Percentiles rank a stretch among this genome's conserved stretches.
phyloP scores from a whole-genome alignment of 352 stramenopile genomes.

The Globisporangium paddicum region DNA sequence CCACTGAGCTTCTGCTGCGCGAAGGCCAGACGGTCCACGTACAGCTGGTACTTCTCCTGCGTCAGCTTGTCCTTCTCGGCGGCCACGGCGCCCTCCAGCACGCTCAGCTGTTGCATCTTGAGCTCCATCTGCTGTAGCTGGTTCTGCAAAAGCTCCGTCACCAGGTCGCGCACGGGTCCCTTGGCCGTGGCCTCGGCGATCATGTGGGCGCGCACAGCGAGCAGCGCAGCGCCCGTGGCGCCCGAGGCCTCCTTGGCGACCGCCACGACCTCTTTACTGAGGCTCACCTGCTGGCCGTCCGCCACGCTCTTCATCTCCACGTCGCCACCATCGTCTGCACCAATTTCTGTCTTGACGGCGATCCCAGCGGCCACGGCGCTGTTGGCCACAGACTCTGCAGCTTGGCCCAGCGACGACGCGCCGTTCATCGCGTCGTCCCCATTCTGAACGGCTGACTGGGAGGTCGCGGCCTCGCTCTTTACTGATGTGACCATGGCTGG shows the following conservation, averaged over 20 bases:
- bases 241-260: slow-evolving; percentile 60
- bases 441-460: background rate
- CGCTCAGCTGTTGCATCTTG: slow-evolving; percentile 66
- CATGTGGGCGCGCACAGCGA: slow-evolving; percentile 45
- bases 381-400: slow-evolving; percentile 29
- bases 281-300: background rate
- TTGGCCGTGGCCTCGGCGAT: slow-evolving; percentile 38
- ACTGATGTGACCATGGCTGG: slow-evolving; percentile 4
- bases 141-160: slow-evolving; percentile 59
- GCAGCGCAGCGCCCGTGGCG: slow-evolving; percentile 52
- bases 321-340: slow-evolving; percentile 35
- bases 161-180: slow-evolving; percentile 42
- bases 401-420: slow-evolving; percentile 27
- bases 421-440: slow-evolving; percentile 6
- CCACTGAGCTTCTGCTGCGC: slow-evolving; percentile 46
- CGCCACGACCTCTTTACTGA: slow-evolving; percentile 53
- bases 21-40: slow-evolving; percentile 66
- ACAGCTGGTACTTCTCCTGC: slow-evolving; percentile 64
- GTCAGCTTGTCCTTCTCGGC: slow-evolving; percentile 58
- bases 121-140: slow-evolving; percentile 75
- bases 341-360: slow-evolving; percentile 32
- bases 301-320: slow-evolving; percentile 36
- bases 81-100: slow-evolving; percentile 45
- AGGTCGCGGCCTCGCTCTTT: slow-evolving; percentile 4
- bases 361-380: slow-evolving; percentile 40